Evolutionary conservation across 805 yeast species (phyloP).

Genomic region (Sugiyamaella lignohabitans): DNA sequence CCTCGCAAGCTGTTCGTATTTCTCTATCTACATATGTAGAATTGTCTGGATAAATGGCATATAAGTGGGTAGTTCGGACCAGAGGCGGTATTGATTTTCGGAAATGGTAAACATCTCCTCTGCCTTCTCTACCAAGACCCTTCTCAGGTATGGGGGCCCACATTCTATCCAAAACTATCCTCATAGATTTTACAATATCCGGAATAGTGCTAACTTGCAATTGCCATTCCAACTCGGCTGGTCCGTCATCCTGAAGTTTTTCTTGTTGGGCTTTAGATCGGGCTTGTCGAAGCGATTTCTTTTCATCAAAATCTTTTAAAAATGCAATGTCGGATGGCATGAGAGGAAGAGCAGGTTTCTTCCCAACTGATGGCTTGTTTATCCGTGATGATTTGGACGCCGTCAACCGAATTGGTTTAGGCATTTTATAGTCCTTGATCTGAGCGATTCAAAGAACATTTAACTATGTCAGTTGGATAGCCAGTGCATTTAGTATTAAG

Average conservation of each 20-base stretch:
- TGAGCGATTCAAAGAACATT: too few species aligned
- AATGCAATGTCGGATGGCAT: slow-evolving; percentile 20
- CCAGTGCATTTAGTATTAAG: too few species aligned
- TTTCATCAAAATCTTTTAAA: slow-evolving; percentile 21
- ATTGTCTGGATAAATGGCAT: slow-evolving; percentile 31
- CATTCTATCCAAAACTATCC: slow-evolving; percentile 23
- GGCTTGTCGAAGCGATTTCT: slow-evolving; percentile 14
- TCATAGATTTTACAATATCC: slow-evolving; percentile 21
- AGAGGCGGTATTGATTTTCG: slow-evolving; percentile 29
- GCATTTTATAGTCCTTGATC: too few species aligned
- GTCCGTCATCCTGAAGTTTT: slow-evolving; percentile 17
- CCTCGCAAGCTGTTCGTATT: slow-evolving; percentile 20
- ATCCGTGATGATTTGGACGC: slow-evolving; percentile 14
- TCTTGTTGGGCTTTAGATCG: slow-evolving; percentile 16
- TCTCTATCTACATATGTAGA: slow-evolving; percentile 35
- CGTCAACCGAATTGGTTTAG: slow-evolving; percentile 15
- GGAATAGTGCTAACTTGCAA: not conserved
- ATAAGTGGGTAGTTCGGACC: slow-evolving; percentile 30
- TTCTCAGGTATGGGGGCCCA: slow-evolving; percentile 31
- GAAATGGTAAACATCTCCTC: slow-evolving; percentile 24
- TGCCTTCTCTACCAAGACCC: slow-evolving; percentile 23
- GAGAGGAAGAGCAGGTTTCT: slow-evolving; percentile 12
- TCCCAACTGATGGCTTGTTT: not conserved
- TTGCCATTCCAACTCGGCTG: slow-evolving; percentile 18
- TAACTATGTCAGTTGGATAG: too few species aligned